Base-by-base conservation (phyloP, 1,284 basidiomycete genomes). In the Puccinia coronata region DNA sequence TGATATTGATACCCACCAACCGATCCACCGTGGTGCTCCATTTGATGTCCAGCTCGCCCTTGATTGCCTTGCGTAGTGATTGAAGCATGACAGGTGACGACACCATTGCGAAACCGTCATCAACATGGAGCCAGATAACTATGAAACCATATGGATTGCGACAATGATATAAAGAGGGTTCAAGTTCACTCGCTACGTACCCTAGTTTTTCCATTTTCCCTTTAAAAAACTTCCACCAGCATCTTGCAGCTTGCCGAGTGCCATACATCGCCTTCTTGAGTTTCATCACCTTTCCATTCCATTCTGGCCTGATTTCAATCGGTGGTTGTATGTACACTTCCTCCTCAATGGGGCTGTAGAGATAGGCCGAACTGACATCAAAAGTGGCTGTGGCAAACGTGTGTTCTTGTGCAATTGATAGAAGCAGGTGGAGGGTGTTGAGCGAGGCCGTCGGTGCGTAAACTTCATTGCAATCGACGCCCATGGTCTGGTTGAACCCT, bases 291-390 rank as follows among this genome's bases (percentile, higher is more conserved):
- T 49, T 55, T 43, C 73, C 53, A 16, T 53, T n/a, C 1, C 16
- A n/a, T 16, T 43, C 36, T 1, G 25, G 47, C 18, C 55, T 2
- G 31, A 49, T 34, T 41, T 63, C 57, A 12, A 36, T 49, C 2
- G 47, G 55, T 0, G 39, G 28, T 16, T 63, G 53, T 6, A 57
- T 20, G 39, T 53, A 57, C 1, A 74, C 53, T 6, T 43, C 65
- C 18, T 69, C 36, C 14, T 36, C 39, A 16, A 69, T 69, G 14
- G 65, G 65, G 16, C 65, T 69, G 39, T 69, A 69, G 0, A 69
- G 47, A 39, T 77, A 77, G 1, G 41, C 74, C 0, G 74, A 28
- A n/a, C 36, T 77, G 8, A 77, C 57, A 67, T 77, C 74, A 34
- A 77, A 77, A 1, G n/a, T 25, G 36, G 28, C 51, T 12, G 61